These are phyloP conservation scores for Suillus paluster DNA, from an alignment of 768 basidiomycete species.

Conservation along the genomic window DNA sequence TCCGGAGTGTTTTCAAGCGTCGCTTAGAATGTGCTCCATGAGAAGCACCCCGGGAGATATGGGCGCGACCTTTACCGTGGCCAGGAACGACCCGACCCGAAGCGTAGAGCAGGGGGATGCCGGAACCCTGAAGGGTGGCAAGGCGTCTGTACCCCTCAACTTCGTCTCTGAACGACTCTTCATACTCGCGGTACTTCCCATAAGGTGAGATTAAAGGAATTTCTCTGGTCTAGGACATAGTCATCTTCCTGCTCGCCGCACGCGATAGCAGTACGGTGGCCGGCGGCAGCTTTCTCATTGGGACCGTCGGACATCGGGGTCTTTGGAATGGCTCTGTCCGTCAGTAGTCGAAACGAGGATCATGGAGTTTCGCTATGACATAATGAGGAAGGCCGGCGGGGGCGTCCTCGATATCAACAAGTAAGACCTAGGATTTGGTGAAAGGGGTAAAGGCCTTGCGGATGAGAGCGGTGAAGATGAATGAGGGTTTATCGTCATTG, in stretches of 20 bases:
- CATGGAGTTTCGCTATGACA: background rate
- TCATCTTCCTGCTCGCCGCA: too few species aligned
- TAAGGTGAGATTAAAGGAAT: too few species aligned
- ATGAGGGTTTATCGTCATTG: background rate
- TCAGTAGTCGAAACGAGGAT: background rate
- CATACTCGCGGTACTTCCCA: background rate
- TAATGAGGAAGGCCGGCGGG: background rate
- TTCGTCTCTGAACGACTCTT: background rate
- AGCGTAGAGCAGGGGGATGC: slow-evolving; percentile 5
- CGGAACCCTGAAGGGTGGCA: background rate
- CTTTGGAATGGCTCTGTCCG: background rate
- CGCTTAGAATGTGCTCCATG: slow-evolving; percentile 6
- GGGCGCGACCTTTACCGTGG: background rate
- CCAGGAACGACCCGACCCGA: background rate
- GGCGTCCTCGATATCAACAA: slow-evolving; percentile 1
- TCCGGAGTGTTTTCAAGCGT: background rate
- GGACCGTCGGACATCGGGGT: background rate
- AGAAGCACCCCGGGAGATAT: slow-evolving; percentile 3
- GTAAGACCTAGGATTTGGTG: slow-evolving; percentile 6
- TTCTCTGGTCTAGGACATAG: too few species aligned
- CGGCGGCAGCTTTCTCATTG: background rate
- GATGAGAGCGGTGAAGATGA: background rate
- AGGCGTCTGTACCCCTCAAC: background rate
- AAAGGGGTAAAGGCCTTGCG: background rate
- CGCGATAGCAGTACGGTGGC: too few species aligned